Evolutionary conservation across 75 land plant species (phyloP).

Genomic region (Azolla pinnata): DNA sequence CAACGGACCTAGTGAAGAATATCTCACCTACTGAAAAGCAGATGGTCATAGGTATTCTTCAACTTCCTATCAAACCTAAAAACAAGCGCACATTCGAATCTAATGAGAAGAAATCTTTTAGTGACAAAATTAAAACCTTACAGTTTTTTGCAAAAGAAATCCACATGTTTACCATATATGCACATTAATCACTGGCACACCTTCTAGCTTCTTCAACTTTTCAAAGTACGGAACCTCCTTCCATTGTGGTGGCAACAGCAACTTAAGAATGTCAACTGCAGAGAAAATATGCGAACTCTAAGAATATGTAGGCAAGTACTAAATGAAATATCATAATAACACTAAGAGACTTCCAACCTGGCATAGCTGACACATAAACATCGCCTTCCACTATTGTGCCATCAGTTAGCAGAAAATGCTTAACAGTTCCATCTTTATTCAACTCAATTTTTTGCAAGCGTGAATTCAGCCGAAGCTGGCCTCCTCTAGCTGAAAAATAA

Average conservation of each 20-base stretch:
- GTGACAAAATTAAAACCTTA: neutral
- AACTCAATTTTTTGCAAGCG: constrained; percentile 78
- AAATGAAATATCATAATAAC: neutral
- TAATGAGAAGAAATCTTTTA: neutral
- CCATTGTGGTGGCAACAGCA: constrained; percentile 83
- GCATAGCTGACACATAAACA: constrained; percentile 87
- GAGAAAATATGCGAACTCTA: neutral
- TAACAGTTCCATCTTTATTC: constrained; percentile 77
- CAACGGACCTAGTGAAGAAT: too few species aligned
- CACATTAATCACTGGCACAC: constrained; percentile 96
- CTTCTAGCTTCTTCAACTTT: constrained; percentile 82
- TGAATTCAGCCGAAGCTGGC: constrained; percentile 70
- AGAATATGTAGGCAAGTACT: neutral
- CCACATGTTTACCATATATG: constrained; percentile 78
- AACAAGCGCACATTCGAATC: neutral
- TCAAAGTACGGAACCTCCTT: constrained; percentile 70
- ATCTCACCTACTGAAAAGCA: constrained; percentile 90
- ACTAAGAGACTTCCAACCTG: constrained; percentile 39
- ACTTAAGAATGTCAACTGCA: constrained; percentile 91
- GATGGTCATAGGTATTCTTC: constrained; percentile 91
- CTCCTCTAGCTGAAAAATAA: constrained; percentile 65
- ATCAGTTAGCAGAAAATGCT: constrained; percentile 59
- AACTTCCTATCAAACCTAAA: constrained; percentile 93
- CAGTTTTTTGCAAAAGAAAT: neutral
- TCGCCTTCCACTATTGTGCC: constrained; percentile 74